Base-by-base conservation (phyloP, 805 yeast species). In the Kluyveromyces starmeri region DNA sequence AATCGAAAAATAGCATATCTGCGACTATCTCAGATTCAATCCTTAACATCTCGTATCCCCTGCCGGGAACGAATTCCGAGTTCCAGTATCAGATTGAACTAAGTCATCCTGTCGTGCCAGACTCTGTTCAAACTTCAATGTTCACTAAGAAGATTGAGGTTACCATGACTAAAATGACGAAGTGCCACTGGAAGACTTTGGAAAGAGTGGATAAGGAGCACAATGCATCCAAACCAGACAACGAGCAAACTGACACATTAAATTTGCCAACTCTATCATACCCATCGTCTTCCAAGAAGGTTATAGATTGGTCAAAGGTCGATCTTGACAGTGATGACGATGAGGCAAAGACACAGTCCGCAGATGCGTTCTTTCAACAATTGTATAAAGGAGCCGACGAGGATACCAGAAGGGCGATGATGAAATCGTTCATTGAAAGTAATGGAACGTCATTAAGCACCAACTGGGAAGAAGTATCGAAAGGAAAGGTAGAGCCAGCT, bases 371-470 rank as follows among this genome's bases (percentile, higher is more conserved):
- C 48, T 92, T 92, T 62, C 71, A 75, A 46, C 67, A 75, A 43
- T 51, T 92, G 8, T 92, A 81, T 59, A 68, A 70, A 18, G 77
- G 71, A 43, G 89, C 94, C 0, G 94, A 86, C 52, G 92, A 82
- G 6, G 96, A 92, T 48, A 79, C 94, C 1, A 67, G 66, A 45
- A 67, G 94, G 34, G 99, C 99, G 2, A 92, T 92, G 97, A 81
- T 84, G 94, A 92, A 92, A 62, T 83, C 95, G 35, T 92, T 73
- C 49, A 67, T 75, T n/a, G 96, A 92, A 59, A 83, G 95, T 46
- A 81, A 83, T 47, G 99, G 99, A 14, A 92, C 98, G 0, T 75
- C 94, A 2, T 64, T 92, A 39, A 83, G 94, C 29, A 92, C 98
- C 4, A 83, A 84, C 52, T 92, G 99, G 99, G 71, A 62, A 8